A percentile compares a stretch with the other conserved stretches of the same genome.
These are phyloP conservation scores for Dianthus caryophyllus DNA, from an alignment of 148 eudicot genomes.

Conservation along the genomic window DNA sequence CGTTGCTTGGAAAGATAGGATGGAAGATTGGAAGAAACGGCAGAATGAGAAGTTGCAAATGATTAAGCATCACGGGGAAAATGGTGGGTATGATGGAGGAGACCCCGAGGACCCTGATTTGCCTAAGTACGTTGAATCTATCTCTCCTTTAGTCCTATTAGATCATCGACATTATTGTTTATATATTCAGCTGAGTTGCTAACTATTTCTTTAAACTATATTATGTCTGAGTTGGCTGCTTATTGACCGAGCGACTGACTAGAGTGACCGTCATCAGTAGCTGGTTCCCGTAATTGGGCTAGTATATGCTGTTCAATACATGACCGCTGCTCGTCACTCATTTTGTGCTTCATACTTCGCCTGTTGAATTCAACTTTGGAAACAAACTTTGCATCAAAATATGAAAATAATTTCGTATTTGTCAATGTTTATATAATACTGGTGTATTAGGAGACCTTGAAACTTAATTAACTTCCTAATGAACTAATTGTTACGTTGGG, in stretches of 20 bases:
- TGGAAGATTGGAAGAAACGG: slow-evolving; percentile 86
- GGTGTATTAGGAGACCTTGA: background rate
- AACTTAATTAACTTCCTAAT: background rate
- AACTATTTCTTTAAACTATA: background rate
- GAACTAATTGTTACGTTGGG: background rate
- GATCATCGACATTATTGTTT: background rate
- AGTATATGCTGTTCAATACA: background rate
- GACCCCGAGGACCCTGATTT: slow-evolving; percentile 61
- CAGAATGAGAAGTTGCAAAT: slow-evolving; percentile 73
- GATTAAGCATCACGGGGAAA: slow-evolving; percentile 61
- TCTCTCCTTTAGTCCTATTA: too few relatives aligned
- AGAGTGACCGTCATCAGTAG: background rate
- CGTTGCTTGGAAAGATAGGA: slow-evolving; percentile 93
- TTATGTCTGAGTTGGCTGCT: too few relatives aligned
- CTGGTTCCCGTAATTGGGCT: background rate
- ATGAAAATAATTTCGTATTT: background rate
- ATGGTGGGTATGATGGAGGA: slow-evolving; percentile 43
- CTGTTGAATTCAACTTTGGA: background rate
- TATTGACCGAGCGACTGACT: background rate
- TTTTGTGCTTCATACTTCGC: slow-evolving; percentile 8
- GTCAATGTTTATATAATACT: background rate
- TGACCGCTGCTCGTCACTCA: background rate
- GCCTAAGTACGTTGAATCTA: slow-evolving; percentile 49
- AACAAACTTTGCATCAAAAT: slow-evolving; percentile 4
- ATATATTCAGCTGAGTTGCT: background rate